Evolutionary conservation across 2,329 filamentous ascomycete genomes (phyloP), one percentile per base, ranked within the genome.

Genomic region (Hypoxylon sp.): DNA sequence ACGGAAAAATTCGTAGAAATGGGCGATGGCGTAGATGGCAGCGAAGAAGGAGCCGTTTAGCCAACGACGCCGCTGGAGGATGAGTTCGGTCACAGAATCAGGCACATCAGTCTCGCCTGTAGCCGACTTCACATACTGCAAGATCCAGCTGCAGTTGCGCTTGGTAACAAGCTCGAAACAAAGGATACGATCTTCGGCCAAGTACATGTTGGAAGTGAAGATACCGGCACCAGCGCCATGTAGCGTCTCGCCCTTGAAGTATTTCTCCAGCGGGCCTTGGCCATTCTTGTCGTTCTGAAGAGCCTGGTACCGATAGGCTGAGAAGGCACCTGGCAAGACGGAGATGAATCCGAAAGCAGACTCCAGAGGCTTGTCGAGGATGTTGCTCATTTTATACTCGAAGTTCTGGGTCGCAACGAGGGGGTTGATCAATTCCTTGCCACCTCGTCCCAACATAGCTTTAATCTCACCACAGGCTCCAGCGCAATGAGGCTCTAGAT

Each of bases 361-460:
- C 74, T 99, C 95, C 2, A 99, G 80, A 0, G 95, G 95, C 75
- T 99, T 99, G 74, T 99, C 95, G 21, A 99, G 82, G 69, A 99
- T 99, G 69, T 99, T 99, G 35, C 92, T 97, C 92, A 99, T 97
- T 77, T 99, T 99, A 81, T 99, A 99, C 79, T 99, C 95, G 67
- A 99, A 99, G 73, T 99, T 99, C 70, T 99, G 95, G 41, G 92
- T 96, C 0, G 95, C 95, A 13, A 99, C 94, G 4, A 99, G 81
- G 0, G 95, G 95, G 69, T 99, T 99, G 41, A 99, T 79, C 13
- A 99, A 82, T 62, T 94, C 92, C 4, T 87, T 79, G 71, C 92
- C 93, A 20, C 84, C 87, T 65, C 88, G 91, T 6, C 95, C 95
- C 74, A 97, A 96, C 77, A 96, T 96, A 0, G 95, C 95, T 73